Evolutionary conservation across 1,139 yeast species (phyloP).

Genomic region (Yamadazyma diddensiae): DNA sequence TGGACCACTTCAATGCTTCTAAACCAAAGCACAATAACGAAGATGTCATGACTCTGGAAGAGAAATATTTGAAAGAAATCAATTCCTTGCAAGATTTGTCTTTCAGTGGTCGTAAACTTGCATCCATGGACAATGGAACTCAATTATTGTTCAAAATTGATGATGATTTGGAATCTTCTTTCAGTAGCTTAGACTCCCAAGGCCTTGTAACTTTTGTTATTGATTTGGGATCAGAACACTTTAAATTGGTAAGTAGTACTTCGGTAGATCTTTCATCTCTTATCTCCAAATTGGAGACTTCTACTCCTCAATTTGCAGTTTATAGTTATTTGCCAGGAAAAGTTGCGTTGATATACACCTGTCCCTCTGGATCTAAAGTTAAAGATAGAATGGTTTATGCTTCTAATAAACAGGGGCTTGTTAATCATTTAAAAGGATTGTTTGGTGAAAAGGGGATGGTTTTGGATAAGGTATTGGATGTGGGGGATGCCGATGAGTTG

Average conservation of each 20-base stretch:
- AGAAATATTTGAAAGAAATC: slow-evolving; percentile 47
- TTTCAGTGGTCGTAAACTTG: slow-evolving; percentile 26
- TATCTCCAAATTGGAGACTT: slow-evolving; percentile 18
- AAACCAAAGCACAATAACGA: slow-evolving; percentile 19
- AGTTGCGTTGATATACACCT: slow-evolving; percentile 69
- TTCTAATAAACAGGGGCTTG: slow-evolving; percentile 68
- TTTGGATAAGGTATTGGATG: slow-evolving; percentile 50
- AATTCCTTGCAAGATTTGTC: slow-evolving; percentile 35
- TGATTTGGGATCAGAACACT: slow-evolving; percentile 26
- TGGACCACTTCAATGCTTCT: slow-evolving; percentile 39
- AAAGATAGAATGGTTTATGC: slow-evolving; percentile 94
- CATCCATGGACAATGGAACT: slow-evolving; percentile 31
- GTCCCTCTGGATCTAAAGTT: slow-evolving; percentile 89
- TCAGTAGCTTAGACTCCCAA: slow-evolving; percentile 12
- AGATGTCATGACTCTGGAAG: slow-evolving; percentile 56
- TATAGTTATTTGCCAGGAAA: slow-evolving; percentile 35
- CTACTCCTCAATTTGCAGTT: slow-evolving; percentile 55
- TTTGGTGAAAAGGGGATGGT: slow-evolving; percentile 21
- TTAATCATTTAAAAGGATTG: slow-evolving; percentile 43
- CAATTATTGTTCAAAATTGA: slow-evolving; percentile 31
- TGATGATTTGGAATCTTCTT: slow-evolving; percentile 20
- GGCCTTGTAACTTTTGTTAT: slow-evolving; percentile 32
- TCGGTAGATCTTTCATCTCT: slow-evolving; percentile 21
- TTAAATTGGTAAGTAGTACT: slow-evolving; percentile 19
- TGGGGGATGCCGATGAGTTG: slow-evolving; percentile 67